Evolutionary conservation across 768 basidiomycete species (phyloP).

Genomic region (Hericium erinaceus): DNA sequence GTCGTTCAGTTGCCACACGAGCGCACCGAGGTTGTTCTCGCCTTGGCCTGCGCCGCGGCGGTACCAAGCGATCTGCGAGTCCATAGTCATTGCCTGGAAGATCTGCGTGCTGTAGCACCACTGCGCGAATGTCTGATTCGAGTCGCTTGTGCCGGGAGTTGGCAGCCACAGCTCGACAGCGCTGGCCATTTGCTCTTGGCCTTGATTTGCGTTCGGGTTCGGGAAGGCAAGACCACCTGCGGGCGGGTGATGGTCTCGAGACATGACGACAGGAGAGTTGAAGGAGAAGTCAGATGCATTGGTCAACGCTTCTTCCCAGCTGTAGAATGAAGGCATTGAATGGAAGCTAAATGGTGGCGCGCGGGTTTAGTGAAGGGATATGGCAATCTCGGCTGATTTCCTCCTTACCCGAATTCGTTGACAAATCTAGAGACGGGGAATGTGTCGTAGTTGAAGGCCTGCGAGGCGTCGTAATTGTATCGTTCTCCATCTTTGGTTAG

Average conservation of each 20-base stretch:
- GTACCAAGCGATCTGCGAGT: conserved; percentile 52
- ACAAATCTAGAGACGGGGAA: conserved; percentile 47
- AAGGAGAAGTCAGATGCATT: conserved; percentile 45
- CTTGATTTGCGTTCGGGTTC: conserved; percentile 44
- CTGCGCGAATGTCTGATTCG: conserved; percentile 52
- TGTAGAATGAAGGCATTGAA: conserved; percentile 55
- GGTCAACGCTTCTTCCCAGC: conserved; percentile 46
- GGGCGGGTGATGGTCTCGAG: conserved; percentile 48
- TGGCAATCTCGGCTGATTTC: not conserved
- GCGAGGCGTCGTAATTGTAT: conserved; percentile 44
- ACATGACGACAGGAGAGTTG: conserved; percentile 47
- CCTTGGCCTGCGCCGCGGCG: conserved; percentile 47
- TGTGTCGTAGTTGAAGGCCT: conserved; percentile 45
- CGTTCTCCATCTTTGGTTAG: conserved; percentile 29
- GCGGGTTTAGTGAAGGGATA: not conserved
- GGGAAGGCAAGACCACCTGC: conserved; percentile 43
- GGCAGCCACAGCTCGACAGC: conserved; percentile 50
- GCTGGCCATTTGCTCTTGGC: conserved; percentile 42
- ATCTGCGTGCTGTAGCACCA: conserved; percentile 58
- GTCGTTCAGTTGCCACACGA: conserved; percentile 54
- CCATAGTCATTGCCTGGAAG: conserved; percentile 51
- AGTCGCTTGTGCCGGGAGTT: conserved; percentile 35
- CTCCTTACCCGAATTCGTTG: conserved; percentile 46
- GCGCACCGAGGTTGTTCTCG: conserved; percentile 49
- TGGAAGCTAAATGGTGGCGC: conserved; percentile 30